Conservation (phyloP, 495 filamentous ascomycete species). For the Opeltia flavorubescens region DNA sequence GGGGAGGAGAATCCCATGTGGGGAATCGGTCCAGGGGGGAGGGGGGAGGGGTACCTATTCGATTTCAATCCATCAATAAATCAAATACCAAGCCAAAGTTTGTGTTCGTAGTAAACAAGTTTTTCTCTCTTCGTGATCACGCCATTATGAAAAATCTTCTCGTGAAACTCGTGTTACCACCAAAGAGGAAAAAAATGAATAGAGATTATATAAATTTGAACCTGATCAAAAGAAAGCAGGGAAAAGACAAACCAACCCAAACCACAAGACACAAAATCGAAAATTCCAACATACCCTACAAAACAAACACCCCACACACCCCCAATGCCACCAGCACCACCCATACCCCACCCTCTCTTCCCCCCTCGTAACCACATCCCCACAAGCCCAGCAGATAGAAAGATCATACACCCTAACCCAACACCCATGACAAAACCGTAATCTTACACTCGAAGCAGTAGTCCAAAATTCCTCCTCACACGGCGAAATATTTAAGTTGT, state of each 20-base stretch:
- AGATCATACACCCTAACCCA: conserved; percentile 9
- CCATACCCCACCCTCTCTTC: conserved; percentile 15
- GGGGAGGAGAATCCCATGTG: neutral
- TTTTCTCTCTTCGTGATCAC: neutral
- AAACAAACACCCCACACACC: conserved; percentile 8
- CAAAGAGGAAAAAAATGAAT: too few relatives aligned
- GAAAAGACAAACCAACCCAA: too few relatives aligned
- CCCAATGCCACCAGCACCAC: conserved; percentile 17
- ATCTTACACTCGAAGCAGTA: too few relatives aligned
- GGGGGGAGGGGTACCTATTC: conserved; percentile 4
- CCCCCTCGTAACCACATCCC: conserved; percentile 2
- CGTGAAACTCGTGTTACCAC: too few relatives aligned
- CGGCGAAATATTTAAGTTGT: neutral
- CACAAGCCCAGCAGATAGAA: conserved; percentile 15
- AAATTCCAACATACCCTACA: conserved; percentile 3
- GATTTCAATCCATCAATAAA: neutral
- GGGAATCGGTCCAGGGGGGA: conserved; percentile 2
- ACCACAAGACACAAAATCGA: neutral
- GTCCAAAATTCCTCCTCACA: too few relatives aligned
- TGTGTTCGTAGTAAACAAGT: too few relatives aligned
- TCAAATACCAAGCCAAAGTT: too few relatives aligned
- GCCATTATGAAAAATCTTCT: neutral
- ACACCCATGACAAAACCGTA: conserved; percentile 13
- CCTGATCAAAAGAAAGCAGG: neutral
- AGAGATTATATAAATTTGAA: neutral